These are phyloP conservation scores for Hypoxylon sp. DNA, from an alignment of 2,329 filamentous ascomycete species.

Conservation along the genomic window DNA sequence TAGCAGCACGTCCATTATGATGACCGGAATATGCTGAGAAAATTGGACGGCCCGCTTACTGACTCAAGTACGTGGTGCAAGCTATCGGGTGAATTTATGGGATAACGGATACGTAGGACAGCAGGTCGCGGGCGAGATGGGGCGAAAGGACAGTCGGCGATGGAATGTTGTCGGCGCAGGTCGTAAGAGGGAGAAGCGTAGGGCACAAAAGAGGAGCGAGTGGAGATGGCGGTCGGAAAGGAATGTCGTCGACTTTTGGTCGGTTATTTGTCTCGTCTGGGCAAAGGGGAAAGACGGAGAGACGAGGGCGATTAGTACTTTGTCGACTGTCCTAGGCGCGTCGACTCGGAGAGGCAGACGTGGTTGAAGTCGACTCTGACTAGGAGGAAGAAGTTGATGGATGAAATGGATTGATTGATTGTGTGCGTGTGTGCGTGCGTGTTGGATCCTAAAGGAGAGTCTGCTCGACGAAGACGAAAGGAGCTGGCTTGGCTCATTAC, in stretches of 20 bases:
- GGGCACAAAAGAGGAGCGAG: constrained; percentile 1
- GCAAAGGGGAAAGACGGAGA: neutral
- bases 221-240: constrained; percentile 2
- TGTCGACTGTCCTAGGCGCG: constrained; percentile 4
- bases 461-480: neutral
- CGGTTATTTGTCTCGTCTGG: constrained; percentile 15
- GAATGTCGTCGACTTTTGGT: constrained; percentile 25
- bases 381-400: neutral
- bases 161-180: neutral
- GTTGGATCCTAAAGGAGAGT: neutral
- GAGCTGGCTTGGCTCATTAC: neutral
- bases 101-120: neutral
- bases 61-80: neutral
- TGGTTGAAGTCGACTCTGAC: too few species aligned
- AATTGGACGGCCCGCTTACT: neutral
- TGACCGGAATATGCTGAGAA: neutral
- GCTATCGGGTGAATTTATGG: neutral
- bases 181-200: neutral
- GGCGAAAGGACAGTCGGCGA: neutral
- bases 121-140: neutral
- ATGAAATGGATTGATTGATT: constrained; percentile 6
- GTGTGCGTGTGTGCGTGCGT: neutral
- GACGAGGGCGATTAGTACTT: constrained; percentile 13
- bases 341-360: constrained; percentile 12
- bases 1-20: constrained; percentile 67